These are phyloP conservation scores for Rhodamnia argentea DNA, from an alignment of 345 rosid species.

Conservation along the genomic window DNA sequence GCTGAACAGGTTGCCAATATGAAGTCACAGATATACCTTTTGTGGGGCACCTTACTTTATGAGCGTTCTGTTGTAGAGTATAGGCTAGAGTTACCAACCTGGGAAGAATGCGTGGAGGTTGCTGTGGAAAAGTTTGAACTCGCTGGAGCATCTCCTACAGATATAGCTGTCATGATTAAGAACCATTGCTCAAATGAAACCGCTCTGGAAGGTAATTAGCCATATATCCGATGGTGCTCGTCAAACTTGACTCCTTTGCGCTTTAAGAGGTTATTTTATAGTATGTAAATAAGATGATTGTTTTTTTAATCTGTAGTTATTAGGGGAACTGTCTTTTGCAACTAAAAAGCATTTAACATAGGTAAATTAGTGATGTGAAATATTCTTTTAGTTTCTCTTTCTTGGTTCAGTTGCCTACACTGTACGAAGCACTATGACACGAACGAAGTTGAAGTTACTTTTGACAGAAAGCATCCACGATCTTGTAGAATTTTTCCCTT, in stretches of 20 bases:
- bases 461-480: neutral
- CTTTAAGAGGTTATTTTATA: neutral
- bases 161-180: constrained; percentile 96
- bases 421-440: neutral
- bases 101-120: constrained; percentile 99
- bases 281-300: neutral
- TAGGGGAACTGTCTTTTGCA: neutral
- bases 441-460: neutral
- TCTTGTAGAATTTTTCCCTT: neutral
- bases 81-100: constrained; percentile 76
- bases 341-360: neutral
- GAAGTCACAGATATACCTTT: constrained; percentile 84
- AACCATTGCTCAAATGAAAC: constrained; percentile 85
- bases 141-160: constrained; percentile 95
- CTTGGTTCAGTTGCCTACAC: neutral
- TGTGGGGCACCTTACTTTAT: constrained; percentile 93
- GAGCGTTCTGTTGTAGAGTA: constrained; percentile 94
- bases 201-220: constrained; percentile 66
- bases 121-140: constrained; percentile 96
- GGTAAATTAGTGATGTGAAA: neutral
- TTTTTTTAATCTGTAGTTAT: neutral
- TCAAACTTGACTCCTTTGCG: neutral
- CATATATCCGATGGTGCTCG: neutral
- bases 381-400: neutral
- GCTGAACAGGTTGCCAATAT: constrained; percentile 72